Evolutionary conservation across 805 yeast species (phyloP), one percentile per base, ranked within the genome.

Genomic region (Candida boidinii): DNA sequence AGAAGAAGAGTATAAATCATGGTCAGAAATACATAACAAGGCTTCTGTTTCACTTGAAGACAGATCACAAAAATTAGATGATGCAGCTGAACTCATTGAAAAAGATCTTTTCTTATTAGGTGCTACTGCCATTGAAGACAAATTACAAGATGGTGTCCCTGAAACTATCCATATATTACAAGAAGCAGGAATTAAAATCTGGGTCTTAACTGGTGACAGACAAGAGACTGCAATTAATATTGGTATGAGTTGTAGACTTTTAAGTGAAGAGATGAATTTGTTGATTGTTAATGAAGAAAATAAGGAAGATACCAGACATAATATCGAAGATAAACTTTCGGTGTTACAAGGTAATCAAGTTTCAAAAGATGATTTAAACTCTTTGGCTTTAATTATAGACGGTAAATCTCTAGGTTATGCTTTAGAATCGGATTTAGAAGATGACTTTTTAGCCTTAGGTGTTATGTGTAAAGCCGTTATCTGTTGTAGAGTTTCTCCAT

Each of bases 171-270:
- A 85, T 43, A 83, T 94, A 5, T 68, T 92, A 35, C 98, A 94
- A 54, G 86, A 82, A 36, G 99, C 99, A 0, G 97, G 97, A 12
- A 88, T 94, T 43, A 90, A 87, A 54, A 75, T 92, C 13, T 92
- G 99, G 99, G 96, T 92, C 17, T 65, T 92, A 31, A 92, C 99
- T 2, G 99, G 99, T 46, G 99, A 92, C 53, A 73, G 96, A 56
- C 99, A 94, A 55, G 99, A 92, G 56, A 92, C 99, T 11, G 99
- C 99, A 1, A 83, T 92, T 43, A 92, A 92, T 54, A 92, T 92
- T 51, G 99, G 98, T 39, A 87, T 92, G 96, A 85, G 96, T 48
- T 94, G 98, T 65, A 86, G 84, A 51, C 66, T 92, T 29, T 60
- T 92, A 29, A 79, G 92, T 51, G 99, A 92, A 55, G 98, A 92